Base-by-base conservation (phyloP, 306 rosid genomes). In the Fagus crenata region DNA sequence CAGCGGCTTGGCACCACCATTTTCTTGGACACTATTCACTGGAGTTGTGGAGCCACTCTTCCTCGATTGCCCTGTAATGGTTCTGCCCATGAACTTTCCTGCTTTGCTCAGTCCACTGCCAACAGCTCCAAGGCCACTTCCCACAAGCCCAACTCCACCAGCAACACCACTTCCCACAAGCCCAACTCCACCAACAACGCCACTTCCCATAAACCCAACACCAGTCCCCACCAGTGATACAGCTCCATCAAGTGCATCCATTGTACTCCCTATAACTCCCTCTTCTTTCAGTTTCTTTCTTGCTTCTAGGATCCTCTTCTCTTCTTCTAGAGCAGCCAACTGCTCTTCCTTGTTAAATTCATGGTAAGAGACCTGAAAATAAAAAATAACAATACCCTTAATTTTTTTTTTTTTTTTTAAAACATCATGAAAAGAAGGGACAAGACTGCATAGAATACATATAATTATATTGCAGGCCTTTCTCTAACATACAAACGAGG, bases 11-110 rank as follows among this genome's bases (percentile, higher is more conserved):
- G 89, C 90, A 63, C 90, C 96, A 41, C 92, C 97, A 72, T 83
- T 93, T 84, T 91, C 98, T 76, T 81, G 95, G 67, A 80, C 69
- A 67, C 82, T 89, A 69, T n/a, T 77, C 43, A 93, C 89, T 2
- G 97, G 97, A 77, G 97, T 93, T 11, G 93, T 76, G 2, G 98
- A 87, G 58, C 97, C 94, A 61, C 91, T 89, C 78, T 12, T 87
- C 76, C 83, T 71, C 6, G 90, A 77, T 32, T 86, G 89, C 18
- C 96, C 96, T 2, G 97, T 89, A 83, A 93, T 84, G 65, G 95
- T 93, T 74, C 96, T 85, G 18, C 98, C 96, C 95, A 93, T 86
- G 78, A 93, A 91, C 84, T 81, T 89, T 36, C 98, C 98, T 4
- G 98, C 98, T 78, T 89, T 93, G 59, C 79, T 80, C 42, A 93